Percentiles rank a stretch among this genome's conserved stretches.
Conservation (phyloP, 805 yeast species). For the Candida palmyrensis region DNA sequence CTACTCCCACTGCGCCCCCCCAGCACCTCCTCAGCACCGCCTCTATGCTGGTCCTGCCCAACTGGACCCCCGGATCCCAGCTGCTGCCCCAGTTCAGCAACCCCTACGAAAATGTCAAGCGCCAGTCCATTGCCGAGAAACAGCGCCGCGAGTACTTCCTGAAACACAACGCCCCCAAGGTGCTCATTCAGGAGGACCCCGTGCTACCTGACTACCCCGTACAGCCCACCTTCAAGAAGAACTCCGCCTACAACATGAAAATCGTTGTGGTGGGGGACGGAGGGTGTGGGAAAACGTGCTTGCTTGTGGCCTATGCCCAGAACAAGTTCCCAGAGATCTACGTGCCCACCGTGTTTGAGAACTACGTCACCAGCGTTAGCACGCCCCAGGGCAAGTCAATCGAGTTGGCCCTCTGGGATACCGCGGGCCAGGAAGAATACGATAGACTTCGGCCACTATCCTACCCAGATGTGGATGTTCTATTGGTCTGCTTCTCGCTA, state of each 20-base stretch:
- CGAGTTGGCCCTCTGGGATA: slow-evolving; percentile 80
- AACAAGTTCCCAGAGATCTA: slow-evolving; percentile 67
- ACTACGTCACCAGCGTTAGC: slow-evolving; percentile 62
- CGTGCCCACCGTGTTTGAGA: slow-evolving; percentile 82
- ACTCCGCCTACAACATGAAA: slow-evolving; percentile 35
- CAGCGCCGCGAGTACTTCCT: slow-evolving; percentile 20
- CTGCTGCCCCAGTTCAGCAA: slow-evolving; percentile 10
- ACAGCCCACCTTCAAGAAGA: slow-evolving; percentile 18
- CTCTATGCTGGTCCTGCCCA: too few species aligned
- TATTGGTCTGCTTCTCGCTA: slow-evolving; percentile 72
- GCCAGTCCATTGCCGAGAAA: slow-evolving; percentile 15
- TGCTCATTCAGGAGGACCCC: slow-evolving; percentile 33
- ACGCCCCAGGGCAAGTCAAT: slow-evolving; percentile 71
- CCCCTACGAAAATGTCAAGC: slow-evolving; percentile 23
- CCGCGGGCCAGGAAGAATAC: slow-evolving; percentile 88
- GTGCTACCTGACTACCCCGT: slow-evolving; percentile 29
- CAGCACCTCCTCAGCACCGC: too few species aligned
- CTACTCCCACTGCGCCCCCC: background rate
- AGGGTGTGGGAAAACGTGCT: slow-evolving; percentile 85
- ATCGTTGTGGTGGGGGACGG: slow-evolving; percentile 87
- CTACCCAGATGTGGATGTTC: slow-evolving; percentile 73
- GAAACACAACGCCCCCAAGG: slow-evolving; percentile 17
- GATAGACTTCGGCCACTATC: slow-evolving; percentile 74
- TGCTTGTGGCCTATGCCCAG: slow-evolving; percentile 62
- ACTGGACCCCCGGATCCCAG: slow-evolving; percentile 4